Percentiles rank a stretch among this genome's conserved stretches.
Conservation (phyloP, 495 filamentous ascomycete genomes). For the Neurospora sp. region DNA sequence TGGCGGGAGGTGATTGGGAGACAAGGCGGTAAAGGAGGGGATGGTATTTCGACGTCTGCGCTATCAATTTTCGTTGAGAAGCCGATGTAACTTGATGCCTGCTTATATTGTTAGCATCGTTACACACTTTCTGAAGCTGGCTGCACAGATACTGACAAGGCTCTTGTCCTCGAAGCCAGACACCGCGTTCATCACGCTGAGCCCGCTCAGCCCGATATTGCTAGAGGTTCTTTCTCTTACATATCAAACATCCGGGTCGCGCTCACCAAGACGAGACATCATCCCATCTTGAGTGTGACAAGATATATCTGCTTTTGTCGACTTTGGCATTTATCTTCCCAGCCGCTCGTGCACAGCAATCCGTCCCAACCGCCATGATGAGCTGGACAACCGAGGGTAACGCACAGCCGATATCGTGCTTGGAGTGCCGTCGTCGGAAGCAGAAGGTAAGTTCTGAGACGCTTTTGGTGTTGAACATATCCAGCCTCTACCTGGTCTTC, state of each 20-base stretch:
- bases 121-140: background rate
- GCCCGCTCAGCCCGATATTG: background rate
- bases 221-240: background rate
- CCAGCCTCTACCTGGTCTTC: background rate
- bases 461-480: background rate
- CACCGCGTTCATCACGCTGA: background rate
- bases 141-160: background rate
- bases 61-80: background rate
- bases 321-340: background rate
- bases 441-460: slow-evolving; percentile 25
- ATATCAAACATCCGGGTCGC: background rate
- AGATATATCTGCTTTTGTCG: background rate
- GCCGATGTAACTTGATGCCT: background rate
- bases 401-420: slow-evolving; percentile 16
- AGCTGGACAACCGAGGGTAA: background rate
- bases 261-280: slow-evolving; percentile 1
- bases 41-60: background rate
- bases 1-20: slow-evolving; percentile 7
- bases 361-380: background rate
- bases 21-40: background rate
- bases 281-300: background rate
- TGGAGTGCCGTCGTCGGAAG: slow-evolving; percentile 33
- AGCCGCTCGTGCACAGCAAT: background rate
- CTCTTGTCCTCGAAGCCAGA: background rate
- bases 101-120: background rate